Conservation (phyloP, 1,284 basidiomycete species). For the Cystobasidium sp. region DNA sequence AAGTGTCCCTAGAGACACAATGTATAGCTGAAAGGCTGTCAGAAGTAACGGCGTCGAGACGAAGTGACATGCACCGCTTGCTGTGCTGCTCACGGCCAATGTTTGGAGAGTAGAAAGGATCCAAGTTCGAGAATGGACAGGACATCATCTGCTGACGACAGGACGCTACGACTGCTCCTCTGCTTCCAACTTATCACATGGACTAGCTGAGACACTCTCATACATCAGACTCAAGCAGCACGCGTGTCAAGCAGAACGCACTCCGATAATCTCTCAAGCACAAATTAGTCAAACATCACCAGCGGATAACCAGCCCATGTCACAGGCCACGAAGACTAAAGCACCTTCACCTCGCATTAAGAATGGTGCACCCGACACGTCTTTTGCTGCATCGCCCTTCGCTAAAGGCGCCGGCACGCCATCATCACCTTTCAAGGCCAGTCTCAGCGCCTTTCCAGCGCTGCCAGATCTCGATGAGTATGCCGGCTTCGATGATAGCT, state of each 20-base stretch:
- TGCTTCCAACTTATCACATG: too few relatives aligned
- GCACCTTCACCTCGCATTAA: conserved; percentile 14
- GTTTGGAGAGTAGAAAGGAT: too few relatives aligned
- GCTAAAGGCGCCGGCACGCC: conserved; percentile 20
- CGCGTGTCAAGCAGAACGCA: neutral
- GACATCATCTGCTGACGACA: too few relatives aligned
- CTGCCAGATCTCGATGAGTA: conserved; percentile 7
- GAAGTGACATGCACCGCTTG: too few relatives aligned
- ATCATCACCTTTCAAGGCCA: conserved; percentile 33
- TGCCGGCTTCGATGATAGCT: conserved; percentile 28
- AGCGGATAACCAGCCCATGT: neutral
- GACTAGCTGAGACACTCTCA: too few relatives aligned
- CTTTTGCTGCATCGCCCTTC: conserved; percentile 23
- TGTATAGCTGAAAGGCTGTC: too few relatives aligned
- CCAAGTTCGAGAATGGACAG: too few relatives aligned
- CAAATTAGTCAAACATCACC: neutral
- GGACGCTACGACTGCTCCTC: too few relatives aligned
- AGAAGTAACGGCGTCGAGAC: too few relatives aligned
- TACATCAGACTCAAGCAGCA: too few relatives aligned
- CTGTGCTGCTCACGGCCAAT: too few relatives aligned
- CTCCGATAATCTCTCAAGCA: neutral
- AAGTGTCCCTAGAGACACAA: too few relatives aligned
- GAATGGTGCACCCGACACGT: conserved; percentile 1
- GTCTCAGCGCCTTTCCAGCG: conserved; percentile 29
- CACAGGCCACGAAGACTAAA: neutral